Evolutionary conservation across 306 rosid genomes (phyloP).

Genomic region (Cucurbita maxima): DNA sequence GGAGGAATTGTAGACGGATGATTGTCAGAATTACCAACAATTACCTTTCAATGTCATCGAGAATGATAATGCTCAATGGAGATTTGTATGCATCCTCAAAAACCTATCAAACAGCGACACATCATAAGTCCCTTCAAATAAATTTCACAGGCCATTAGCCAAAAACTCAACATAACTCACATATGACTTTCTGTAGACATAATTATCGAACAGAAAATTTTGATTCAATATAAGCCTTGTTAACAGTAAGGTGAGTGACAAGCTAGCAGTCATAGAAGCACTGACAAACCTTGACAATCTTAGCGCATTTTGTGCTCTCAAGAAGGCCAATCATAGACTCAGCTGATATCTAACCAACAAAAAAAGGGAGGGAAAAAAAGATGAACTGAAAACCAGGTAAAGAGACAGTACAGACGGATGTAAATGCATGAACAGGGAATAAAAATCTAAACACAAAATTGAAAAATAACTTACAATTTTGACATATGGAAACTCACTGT

Average conservation of each 20-base stretch:
- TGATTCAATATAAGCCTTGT: neutral
- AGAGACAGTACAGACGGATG: neutral
- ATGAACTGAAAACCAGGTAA: neutral
- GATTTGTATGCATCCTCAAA: conserved; percentile 99
- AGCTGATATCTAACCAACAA: conserved; percentile 57
- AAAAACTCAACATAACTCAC: neutral
- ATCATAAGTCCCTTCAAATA: neutral
- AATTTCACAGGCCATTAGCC: neutral
- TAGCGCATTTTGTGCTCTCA: conserved; percentile 87
- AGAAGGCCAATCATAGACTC: conserved; percentile 93
- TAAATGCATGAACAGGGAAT: conserved; percentile 8
- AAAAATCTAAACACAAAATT: neutral
- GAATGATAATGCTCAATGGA: conserved; percentile 83
- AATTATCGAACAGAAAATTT: neutral
- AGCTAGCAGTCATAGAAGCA: conserved; percentile 11
- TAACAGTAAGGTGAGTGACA: neutral
- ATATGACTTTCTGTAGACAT: neutral
- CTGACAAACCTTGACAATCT: conserved; percentile 78
- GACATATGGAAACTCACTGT: conserved; percentile 93
- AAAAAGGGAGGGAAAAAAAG: neutral
- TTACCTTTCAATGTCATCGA: conserved; percentile 95
- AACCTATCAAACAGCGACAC: conserved; percentile 32
- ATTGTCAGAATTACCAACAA: neutral
- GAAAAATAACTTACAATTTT: conserved; percentile 63
- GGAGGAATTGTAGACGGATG: neutral